Conservation (phyloP, 2,329 filamentous ascomycete genomes). For the Emmonsiellopsis sp. region DNA sequence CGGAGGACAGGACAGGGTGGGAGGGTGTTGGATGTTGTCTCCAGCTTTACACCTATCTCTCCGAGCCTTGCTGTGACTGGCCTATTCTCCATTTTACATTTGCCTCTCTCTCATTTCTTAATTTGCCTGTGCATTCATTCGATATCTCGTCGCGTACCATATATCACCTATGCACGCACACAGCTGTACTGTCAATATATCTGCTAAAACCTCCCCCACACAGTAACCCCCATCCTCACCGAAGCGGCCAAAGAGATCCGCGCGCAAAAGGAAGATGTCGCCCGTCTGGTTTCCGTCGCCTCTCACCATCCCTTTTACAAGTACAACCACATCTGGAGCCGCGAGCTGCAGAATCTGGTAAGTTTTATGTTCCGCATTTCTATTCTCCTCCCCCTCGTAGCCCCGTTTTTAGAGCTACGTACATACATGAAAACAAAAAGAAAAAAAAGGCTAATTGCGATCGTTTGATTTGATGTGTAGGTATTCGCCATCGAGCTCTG, state of each 20-base stretch:
- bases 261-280: conserved; percentile 62
- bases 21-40: no score
- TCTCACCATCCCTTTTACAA: conserved; percentile 95
- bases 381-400: not conserved
- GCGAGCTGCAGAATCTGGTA: conserved; percentile 72
- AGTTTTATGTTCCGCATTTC: conserved; percentile 43
- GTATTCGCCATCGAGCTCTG: conserved; percentile 51
- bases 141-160: no score
- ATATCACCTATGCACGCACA: not conserved
- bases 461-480: conserved; percentile 25
- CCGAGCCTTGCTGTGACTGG: no score
- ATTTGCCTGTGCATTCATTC: no score
- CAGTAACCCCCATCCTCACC: conserved; percentile 60
- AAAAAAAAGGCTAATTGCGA: not conserved
- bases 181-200: not conserved
- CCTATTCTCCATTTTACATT: no score
- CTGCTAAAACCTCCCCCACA: not conserved
- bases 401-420: not conserved
- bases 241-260: conserved; percentile 62
- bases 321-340: conserved; percentile 83
- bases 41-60: no score
- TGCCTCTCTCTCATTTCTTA: no score
- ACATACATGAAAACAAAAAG: no score
- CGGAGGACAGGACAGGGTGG: no score
- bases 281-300: conserved; percentile 61